Base-by-base conservation (phyloP, 768 basidiomycete species). In the Chalciporus sphaerocephalus region DNA sequence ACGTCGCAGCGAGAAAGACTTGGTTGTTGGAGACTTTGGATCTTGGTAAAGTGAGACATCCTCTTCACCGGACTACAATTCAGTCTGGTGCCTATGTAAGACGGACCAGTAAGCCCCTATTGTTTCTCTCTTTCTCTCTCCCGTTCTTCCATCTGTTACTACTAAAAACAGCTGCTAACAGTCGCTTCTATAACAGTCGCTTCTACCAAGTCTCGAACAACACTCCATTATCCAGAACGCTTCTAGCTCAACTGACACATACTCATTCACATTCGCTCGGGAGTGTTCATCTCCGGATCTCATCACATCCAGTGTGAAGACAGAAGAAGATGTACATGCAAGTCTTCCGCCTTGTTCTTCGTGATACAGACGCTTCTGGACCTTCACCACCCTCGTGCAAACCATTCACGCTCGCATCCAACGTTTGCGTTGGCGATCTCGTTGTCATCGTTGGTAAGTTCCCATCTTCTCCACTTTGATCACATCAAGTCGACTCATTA, bases 351-450 rank as follows among this genome's bases (percentile, higher is more conserved):
- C 23, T 48, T 10, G 11, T 32, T 33, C 30, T 42, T 37, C 38
- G 48, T 24, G 11, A 5, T 27, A 0, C 6, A 2, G 8, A 15
- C 2, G 16, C 15, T 15, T 32, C 13, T 5, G 0, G 15, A 9
- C 8, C 5, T 17, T 3, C 48, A 4, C 51, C 53, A 18, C 38
- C 34, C 1, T 9, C 22, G 1, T 62, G 62, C 37, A 39, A 27
- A 15, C 46, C 51, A 12, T 48, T 56, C 27, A 41, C 47, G 1
- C 1, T 51, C 23, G 15, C 41, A 0, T 48, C 41, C 13, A 48
- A 40, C 2, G 51, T 64, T 4, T 61, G 62, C 13, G 13, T 61
- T 4, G 60, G 62, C 0, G 56, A 61, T 42, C 10, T 61, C 16
- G 22, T 61, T 30, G 51, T 46, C 3, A 56, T 64, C 30, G 2